Conservation (phyloP, 139 green algal genomes). For the Picochlorum sp. region DNA sequence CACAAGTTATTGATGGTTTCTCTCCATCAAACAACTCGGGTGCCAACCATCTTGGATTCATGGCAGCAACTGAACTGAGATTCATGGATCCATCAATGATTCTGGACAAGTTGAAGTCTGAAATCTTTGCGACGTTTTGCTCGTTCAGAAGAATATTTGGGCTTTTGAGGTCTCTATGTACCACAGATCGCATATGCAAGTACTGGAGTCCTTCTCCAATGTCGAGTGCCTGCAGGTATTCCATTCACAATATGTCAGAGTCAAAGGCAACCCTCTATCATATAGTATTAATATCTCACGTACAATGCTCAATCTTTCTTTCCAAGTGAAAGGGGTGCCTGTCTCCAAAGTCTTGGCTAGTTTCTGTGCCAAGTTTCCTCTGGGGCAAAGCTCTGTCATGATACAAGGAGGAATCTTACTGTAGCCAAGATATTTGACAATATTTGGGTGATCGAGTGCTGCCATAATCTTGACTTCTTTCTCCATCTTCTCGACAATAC, state of each 20-base stretch:
- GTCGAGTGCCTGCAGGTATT: constrained; percentile 27
- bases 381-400: constrained; percentile 11
- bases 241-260: too few relatives aligned
- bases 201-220: constrained; percentile 58
- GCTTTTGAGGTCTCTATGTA: constrained; percentile 85
- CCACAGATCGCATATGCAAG: constrained; percentile 79
- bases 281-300: too few relatives aligned
- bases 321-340: constrained; percentile 25
- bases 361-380: constrained; percentile 35
- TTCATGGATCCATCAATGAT: constrained; percentile 14
- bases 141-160: constrained; percentile 90
- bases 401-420: constrained; percentile 15
- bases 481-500: constrained; percentile 2
- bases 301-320: constrained; percentile 13
- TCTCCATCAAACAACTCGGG: constrained; percentile 27
- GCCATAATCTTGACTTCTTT: constrained; percentile 2
- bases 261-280: too few relatives aligned
- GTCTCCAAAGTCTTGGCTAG: constrained; percentile 1
- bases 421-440: constrained; percentile 44
- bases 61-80: constrained; percentile 19
- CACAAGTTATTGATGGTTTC: constrained; percentile 25
- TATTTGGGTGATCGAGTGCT: constrained; percentile 29
- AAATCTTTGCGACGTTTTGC: constrained; percentile 71
- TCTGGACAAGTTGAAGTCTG: constrained; percentile 53
- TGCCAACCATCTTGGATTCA: constrained; percentile 38